Conservation (phyloP, 2,329 filamentous ascomycete genomes). For the Colletotrichum tropicale region DNA sequence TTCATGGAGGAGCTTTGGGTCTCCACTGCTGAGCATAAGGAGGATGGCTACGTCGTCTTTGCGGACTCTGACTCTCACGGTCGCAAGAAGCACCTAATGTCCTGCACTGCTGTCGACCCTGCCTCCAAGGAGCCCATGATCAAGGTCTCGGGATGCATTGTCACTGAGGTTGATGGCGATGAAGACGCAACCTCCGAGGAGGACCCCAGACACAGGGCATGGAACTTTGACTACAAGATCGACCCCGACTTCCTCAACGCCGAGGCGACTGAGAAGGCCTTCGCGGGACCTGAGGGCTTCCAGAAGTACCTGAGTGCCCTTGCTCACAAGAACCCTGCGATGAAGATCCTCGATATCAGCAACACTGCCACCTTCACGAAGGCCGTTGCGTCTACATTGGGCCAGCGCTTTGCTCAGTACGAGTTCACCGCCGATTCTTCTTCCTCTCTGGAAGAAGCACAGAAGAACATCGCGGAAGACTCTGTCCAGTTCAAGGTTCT, state of each 20-base stretch:
- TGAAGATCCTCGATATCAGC: neutral
- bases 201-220: neutral
- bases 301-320: constrained; percentile 17
- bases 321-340: constrained; percentile 27
- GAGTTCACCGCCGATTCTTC: neutral
- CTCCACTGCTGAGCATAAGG: neutral
- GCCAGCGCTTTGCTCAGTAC: neutral
- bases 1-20: constrained; percentile 13
- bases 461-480: constrained; percentile 51
- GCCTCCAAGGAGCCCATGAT: neutral
- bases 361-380: constrained; percentile 5
- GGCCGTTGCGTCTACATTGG: neutral
- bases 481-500: constrained; percentile 30
- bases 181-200: neutral
- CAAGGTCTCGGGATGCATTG: neutral
- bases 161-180: neutral
- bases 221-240: constrained; percentile 36
- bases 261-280: neutral
- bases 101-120: neutral
- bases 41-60: constrained; percentile 1
- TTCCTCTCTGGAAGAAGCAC: neutral
- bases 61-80: neutral
- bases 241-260: constrained; percentile 34
- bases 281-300: neutral
- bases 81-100: neutral